Base-by-base conservation (phyloP, 2,329 filamentous ascomycete species). In the Venturia carpophila region DNA sequence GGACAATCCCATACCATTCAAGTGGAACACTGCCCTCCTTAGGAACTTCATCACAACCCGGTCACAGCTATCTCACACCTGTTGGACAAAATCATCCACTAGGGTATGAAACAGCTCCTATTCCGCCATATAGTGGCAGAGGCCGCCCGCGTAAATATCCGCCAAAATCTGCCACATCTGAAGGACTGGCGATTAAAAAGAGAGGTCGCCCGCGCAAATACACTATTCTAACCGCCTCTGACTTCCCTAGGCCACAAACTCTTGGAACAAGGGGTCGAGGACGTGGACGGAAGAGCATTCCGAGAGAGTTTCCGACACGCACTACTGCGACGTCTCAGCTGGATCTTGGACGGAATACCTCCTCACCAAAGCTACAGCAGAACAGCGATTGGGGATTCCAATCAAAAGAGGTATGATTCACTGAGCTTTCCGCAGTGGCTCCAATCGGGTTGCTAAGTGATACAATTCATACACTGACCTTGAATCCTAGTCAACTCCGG, bases 121-220 rank as follows among this genome's bases (percentile, higher is more conserved):
- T 58, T 1, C 52, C 30, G 19, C 52, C 52, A n/a, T 58, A 58
- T n/a, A 58, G 52, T 37, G 52, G 52, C 30, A 34, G 52, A 24
- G 52, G 52, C 13, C 27, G 52, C 7, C 52, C 52, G 19, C 52
- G 52, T 4, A 58, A 58, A 58, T 58, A 58, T 37, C 52, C 52
- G 27, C 52, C 52, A 58, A 58, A 58, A 19, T 37, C 52, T 34
- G 52, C 10, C 19, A 37, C 30, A 34, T 5, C 52, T 58, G 52
- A 58, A 37, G 30, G 52, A 58, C 52, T 19, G 30, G n/a, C 17
- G 27, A 30, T 27, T 1, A 34, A 17, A 37, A 58, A 37, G 27
- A 19, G 52, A 21, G 52, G 52, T 37, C 52, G 52, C 15, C 52
- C 52, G 3, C 52, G 52, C 52, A 58, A 58, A 19, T 15, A 37